These are phyloP conservation scores for Trichoderma koningii DNA, from an alignment of 2,329 filamentous ascomycete species.

Conservation along the genomic window DNA sequence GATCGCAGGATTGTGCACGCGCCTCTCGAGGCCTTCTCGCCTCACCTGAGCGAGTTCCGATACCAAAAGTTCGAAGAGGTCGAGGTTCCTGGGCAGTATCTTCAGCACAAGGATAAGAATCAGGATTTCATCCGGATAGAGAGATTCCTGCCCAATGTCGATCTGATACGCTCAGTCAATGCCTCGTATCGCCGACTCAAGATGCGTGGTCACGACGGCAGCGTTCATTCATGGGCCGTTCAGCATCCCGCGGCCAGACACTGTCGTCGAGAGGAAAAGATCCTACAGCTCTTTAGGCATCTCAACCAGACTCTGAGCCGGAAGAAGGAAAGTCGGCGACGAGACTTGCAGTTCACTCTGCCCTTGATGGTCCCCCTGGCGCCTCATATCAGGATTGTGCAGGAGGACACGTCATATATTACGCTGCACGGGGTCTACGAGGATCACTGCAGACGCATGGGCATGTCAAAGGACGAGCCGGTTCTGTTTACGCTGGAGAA, in stretches of 20 bases:
- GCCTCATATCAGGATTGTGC: constrained; percentile 90
- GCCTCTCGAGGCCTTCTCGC: constrained; percentile 82
- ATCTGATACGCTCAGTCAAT: constrained; percentile 86
- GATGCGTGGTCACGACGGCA: constrained; percentile 96
- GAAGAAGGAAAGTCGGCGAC: constrained; percentile 90
- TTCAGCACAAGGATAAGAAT: constrained; percentile 98
- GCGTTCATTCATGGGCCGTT: constrained; percentile 92
- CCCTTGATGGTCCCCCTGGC: constrained; percentile 95
- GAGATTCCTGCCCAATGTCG: constrained; percentile 91
- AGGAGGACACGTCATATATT: constrained; percentile 93
- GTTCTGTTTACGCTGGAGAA: constrained; percentile 96
- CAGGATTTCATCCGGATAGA: constrained; percentile 98
- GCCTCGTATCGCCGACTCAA: constrained; percentile 90
- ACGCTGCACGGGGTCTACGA: constrained; percentile 95
- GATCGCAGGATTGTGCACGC: constrained; percentile 75
- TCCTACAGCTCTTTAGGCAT: constrained; percentile 93
- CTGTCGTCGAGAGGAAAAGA: constrained; percentile 90
- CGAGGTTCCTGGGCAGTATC: constrained; percentile 94
- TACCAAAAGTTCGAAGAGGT: constrained; percentile 99
- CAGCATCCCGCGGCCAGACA: constrained; percentile 93
- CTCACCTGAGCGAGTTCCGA: constrained; percentile 91
- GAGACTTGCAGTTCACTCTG: constrained; percentile 94
- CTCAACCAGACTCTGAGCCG: constrained; percentile 91
- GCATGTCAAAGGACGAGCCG: constrained; percentile 91
- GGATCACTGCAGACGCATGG: constrained; percentile 86